Evolutionary conservation across 768 basidiomycete genomes (phyloP), one percentile per base, ranked within the genome.

Genomic region (Filobasidium floriforme): DNA sequence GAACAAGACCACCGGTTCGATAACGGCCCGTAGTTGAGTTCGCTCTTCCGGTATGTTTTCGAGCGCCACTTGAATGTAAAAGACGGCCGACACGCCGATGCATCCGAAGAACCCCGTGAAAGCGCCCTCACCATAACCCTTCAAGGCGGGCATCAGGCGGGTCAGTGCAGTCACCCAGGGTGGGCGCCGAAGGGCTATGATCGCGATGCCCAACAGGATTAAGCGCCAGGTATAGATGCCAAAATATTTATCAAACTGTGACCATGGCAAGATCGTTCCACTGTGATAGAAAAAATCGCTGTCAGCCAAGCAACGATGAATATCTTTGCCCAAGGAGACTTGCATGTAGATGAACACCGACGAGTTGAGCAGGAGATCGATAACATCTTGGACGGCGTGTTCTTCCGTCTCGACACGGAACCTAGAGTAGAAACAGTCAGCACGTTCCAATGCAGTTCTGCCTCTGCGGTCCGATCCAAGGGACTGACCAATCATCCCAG

Each of bases 51-150:
- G 80, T 0, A 81, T 41, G 2, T 61, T 43, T 4, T 78, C 68
- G 1, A 79, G 68, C 0, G 80, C 80, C 2, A 80, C 76, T 52
- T 79, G 73, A 19, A 75, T 73, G 62, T 81, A 81, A 69, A 80
- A 79, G 22, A 79, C 43, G 69, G 72, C n/a, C 22, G 51, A 55
- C 7, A 66, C 66, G 61, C 77, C 77, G 62, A 79, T 79, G 1
- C 76, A 74, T 1, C 75, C 79, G 57, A 78, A 80, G 69, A 74
- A 80, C 10, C 80, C 80, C 1, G 79, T 75, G 66, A 81, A 81
- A 1, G 71, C 22, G 0, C 75, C 66, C 43, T 81, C 74, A 22
- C 70, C 67, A 46, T 63, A 67, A 5, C 70, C 74, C 1, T 68
- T 69, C 1, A 81, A 57, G 1, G 79, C 69, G 0, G 80, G 80